Percentiles rank a stretch among this genome's conserved stretches.
phyloP scores from a whole-genome alignment of 768 basidiomycete species.

The Dentipellis sp. region DNA sequence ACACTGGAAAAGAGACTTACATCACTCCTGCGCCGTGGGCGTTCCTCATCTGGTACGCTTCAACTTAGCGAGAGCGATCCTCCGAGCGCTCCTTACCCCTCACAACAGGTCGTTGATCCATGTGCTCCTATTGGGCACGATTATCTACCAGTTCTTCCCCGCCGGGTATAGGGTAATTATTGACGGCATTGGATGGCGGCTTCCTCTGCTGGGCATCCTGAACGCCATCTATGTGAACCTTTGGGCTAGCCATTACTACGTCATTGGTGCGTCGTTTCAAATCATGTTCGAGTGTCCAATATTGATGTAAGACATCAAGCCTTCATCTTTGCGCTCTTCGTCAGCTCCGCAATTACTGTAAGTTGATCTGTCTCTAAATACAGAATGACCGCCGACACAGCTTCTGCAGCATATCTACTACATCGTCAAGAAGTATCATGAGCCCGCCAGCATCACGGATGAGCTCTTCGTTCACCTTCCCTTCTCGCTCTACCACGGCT shows the following conservation, averaged over 20 bases:
- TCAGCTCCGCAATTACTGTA: constrained; percentile 61
- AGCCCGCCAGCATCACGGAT: constrained; percentile 53
- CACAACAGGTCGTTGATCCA: constrained; percentile 73
- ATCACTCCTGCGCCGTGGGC: constrained; percentile 92
- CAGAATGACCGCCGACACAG: constrained; percentile 18
- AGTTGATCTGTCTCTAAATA: constrained; percentile 4
- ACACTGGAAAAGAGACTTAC: constrained; percentile 76
- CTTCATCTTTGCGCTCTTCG: constrained; percentile 82
- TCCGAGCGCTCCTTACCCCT: constrained; percentile 6
- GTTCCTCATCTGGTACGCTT: constrained; percentile 72
- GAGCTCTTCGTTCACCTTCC: constrained; percentile 92
- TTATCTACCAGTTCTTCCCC: constrained; percentile 85
- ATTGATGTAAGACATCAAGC: constrained; percentile 31
- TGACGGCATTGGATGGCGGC: constrained; percentile 86
- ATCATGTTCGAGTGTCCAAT: background rate
- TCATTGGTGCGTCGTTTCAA: constrained; percentile 35
- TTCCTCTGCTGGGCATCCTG: constrained; percentile 79
- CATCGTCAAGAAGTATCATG: constrained; percentile 80
- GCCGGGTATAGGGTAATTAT: constrained; percentile 69
- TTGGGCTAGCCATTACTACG: constrained; percentile 72
- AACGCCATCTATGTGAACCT: constrained; percentile 87
- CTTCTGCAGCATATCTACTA: constrained; percentile 81
- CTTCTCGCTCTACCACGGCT: constrained; percentile 93
- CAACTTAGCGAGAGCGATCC: background rate
- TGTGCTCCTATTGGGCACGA: constrained; percentile 79